Percentiles rank a stretch among this genome's conserved stretches.
Conservation (phyloP, 2,329 filamentous ascomycete species). For the Verticillium albo-atrum region DNA sequence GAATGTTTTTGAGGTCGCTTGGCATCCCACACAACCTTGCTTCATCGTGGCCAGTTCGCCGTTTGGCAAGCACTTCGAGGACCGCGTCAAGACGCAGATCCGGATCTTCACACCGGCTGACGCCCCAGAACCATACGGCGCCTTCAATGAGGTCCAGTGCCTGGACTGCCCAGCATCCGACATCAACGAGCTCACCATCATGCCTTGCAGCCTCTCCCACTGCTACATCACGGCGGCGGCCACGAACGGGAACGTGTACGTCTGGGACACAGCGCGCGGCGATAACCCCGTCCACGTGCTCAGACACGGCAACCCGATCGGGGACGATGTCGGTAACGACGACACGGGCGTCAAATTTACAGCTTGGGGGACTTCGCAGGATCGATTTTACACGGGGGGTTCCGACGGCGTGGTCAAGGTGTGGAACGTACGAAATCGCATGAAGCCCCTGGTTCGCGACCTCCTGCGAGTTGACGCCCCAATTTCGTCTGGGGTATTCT, state of each 20-base stretch:
- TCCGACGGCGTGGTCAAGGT: conserved; percentile 60
- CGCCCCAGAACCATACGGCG: conserved; percentile 20
- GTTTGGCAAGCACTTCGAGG: conserved; percentile 36
- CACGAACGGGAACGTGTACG: conserved; percentile 57
- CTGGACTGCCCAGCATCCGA: conserved; percentile 57
- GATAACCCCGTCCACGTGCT: conserved; percentile 53
- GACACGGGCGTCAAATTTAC: conserved; percentile 62
- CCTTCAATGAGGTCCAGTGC: conserved; percentile 43
- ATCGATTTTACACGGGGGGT: conserved; percentile 59
- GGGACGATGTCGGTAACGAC: conserved; percentile 36
- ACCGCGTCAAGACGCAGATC: conserved; percentile 49
- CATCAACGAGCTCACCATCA: conserved; percentile 58
- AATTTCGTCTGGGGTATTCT: conserved; percentile 55
- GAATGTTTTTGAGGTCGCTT: conserved; percentile 61
- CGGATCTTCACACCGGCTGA: conserved; percentile 42
- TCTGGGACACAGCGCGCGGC: conserved; percentile 57
- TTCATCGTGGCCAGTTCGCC: conserved; percentile 58
- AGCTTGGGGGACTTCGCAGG: conserved; percentile 52
- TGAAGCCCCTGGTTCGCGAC: conserved; percentile 43
- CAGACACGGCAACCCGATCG: conserved; percentile 41
- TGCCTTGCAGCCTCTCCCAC: conserved; percentile 46
- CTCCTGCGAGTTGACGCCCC: conserved; percentile 51
- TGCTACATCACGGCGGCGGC: conserved; percentile 57
- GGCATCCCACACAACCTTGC: conserved; percentile 51
- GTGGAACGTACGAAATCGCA: conserved; percentile 51